Conservation (phyloP, 768 basidiomycete genomes). For the Pisolithus sp. region DNA sequence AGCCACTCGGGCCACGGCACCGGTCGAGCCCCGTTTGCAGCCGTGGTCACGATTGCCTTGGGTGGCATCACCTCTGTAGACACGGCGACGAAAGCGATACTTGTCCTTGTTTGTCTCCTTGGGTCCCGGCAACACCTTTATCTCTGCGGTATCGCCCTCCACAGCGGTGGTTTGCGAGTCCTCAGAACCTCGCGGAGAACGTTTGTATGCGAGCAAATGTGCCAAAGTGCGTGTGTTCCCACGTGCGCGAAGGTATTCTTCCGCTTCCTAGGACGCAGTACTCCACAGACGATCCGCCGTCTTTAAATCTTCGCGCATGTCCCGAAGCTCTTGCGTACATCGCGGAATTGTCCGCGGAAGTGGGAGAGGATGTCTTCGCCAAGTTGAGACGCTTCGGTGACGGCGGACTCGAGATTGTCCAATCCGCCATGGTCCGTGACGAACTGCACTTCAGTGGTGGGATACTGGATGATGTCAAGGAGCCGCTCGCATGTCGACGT, state of each 20-base stretch:
- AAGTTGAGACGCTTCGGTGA: no score
- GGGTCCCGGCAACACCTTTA: slow-evolving; percentile 12
- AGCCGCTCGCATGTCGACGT: slow-evolving; percentile 40
- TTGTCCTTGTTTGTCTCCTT: slow-evolving; percentile 10
- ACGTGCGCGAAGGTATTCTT: no score
- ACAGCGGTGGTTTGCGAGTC: no score
- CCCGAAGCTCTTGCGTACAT: slow-evolving; percentile 45
- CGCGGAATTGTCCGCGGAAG: slow-evolving; percentile 49
- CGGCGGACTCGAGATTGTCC: no score
- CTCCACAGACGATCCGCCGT: no score
- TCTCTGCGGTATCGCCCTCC: no score
- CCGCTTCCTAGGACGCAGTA: no score
- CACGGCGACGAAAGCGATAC: slow-evolving; percentile 14
- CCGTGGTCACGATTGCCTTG: no score
- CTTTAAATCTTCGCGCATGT: slow-evolving; percentile 40
- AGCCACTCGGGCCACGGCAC: slow-evolving; percentile 38
- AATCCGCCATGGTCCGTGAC: no score
- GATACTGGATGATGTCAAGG: slow-evolving; percentile 47
- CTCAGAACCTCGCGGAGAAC: no score
- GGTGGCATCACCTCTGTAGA: slow-evolving; percentile 13
- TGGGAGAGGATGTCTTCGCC: slow-evolving; percentile 41
- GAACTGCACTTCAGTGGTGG: slow-evolving; percentile 39
- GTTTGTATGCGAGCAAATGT: no score
- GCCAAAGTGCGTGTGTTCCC: no score
- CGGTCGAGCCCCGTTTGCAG: slow-evolving; percentile 19